Conservation (phyloP, 2,329 filamentous ascomycete species). For the Chaetomium globosum region DNA sequence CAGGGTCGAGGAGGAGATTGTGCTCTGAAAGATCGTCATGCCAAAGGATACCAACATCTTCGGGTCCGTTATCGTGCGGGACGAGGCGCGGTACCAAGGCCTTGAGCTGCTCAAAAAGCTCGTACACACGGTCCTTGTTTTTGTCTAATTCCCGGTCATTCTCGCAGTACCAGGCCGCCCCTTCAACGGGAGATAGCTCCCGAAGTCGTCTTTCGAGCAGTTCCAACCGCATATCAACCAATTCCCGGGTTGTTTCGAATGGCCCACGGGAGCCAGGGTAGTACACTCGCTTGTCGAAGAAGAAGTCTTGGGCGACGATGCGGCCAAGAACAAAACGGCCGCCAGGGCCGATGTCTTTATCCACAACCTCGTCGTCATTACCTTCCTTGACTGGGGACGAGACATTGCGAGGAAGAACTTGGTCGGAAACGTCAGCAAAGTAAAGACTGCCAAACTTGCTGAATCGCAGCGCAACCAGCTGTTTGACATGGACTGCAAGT, state of each 20-base stretch:
- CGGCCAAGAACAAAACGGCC: slow-evolving; percentile 23
- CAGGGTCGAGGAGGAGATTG: slow-evolving; percentile 26
- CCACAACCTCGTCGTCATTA: background rate
- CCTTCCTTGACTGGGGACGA: background rate
- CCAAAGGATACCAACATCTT: slow-evolving; percentile 24
- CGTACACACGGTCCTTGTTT: slow-evolving; percentile 15
- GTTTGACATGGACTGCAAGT: slow-evolving; percentile 22
- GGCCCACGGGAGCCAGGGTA: slow-evolving; percentile 24
- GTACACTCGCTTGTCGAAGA: slow-evolving; percentile 27
- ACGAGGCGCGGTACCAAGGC: slow-evolving; percentile 22
- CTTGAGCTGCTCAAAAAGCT: slow-evolving; percentile 20
- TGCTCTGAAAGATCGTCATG: slow-evolving; percentile 29
- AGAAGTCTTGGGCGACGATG: slow-evolving; percentile 28
- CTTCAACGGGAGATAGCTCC: slow-evolving; percentile 18
- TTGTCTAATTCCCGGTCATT: slow-evolving; percentile 22
- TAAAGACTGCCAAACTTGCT: slow-evolving; percentile 28
- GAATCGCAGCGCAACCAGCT: slow-evolving; percentile 25
- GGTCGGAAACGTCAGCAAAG: slow-evolving; percentile 25
- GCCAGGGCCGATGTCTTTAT: slow-evolving; percentile 21
- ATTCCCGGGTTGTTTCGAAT: slow-evolving; percentile 17
- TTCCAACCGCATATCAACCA: slow-evolving; percentile 19
- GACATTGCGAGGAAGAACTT: background rate
- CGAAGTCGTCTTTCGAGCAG: slow-evolving; percentile 23
- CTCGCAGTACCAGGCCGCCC: slow-evolving; percentile 24
- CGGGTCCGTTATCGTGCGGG: slow-evolving; percentile 17